Conservation (phyloP, 2,329 filamentous ascomycete species). For the Tolypocladium album region DNA sequence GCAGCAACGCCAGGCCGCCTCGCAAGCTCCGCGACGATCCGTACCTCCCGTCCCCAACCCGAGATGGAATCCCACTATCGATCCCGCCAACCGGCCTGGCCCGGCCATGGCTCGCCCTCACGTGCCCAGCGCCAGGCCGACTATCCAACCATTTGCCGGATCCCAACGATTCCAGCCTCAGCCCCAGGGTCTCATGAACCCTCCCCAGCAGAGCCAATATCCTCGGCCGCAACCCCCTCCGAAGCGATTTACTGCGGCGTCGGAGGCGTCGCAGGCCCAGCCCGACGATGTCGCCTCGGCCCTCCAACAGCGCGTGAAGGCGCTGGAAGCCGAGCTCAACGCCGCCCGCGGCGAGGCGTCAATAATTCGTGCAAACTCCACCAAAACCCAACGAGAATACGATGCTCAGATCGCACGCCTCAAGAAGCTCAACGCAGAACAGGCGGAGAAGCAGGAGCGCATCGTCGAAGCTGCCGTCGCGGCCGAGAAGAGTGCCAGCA, state of each 20-base stretch:
- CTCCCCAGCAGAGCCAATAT: conserved; percentile 29
- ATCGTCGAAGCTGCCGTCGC: conserved; percentile 54
- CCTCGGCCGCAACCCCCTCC: conserved; percentile 22
- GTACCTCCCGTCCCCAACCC: conserved; percentile 23
- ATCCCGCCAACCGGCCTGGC: conserved; percentile 11
- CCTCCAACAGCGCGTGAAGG: conserved; percentile 40
- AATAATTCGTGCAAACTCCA: conserved; percentile 62
- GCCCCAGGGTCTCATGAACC: conserved; percentile 13
- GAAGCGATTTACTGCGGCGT: conserved; percentile 10
- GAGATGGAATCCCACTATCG: conserved; percentile 25
- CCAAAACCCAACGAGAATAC: conserved; percentile 50
- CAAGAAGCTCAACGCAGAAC: conserved; percentile 53
- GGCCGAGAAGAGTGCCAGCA: conserved; percentile 54
- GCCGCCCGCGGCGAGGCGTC: conserved; percentile 61
- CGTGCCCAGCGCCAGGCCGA: conserved; percentile 5
- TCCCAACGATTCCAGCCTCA: conserved; percentile 20
- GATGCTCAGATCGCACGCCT: conserved; percentile 51
- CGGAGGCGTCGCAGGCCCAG: conserved; percentile 15
- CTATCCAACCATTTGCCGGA: conserved; percentile 13
- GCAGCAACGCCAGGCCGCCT: conserved; percentile 5
- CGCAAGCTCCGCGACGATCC: conserved; percentile 13
- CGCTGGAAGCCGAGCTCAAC: conserved; percentile 45
- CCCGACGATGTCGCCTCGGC: conserved; percentile 28
- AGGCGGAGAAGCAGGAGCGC: conserved; percentile 50
- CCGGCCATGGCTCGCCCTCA: conserved; percentile 2